Evolutionary conservation across 2,329 filamentous ascomycete genomes (phyloP).

Genomic region (Colletotrichum tofieldiae): DNA sequence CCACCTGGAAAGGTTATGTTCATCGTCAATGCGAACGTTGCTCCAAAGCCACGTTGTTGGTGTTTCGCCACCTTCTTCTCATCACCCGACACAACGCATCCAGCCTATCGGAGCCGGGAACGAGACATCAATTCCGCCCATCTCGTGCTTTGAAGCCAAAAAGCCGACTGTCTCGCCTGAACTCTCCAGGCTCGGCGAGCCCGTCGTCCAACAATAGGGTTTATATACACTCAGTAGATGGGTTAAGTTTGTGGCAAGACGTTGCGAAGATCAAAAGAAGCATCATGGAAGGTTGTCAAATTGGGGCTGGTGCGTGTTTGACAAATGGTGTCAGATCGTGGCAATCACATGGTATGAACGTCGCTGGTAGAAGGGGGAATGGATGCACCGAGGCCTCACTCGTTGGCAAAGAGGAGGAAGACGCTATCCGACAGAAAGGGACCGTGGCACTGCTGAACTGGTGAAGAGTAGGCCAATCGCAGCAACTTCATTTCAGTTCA

Average conservation of each 20-base stretch:
- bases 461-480: background rate
- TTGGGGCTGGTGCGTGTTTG: constrained; percentile 11
- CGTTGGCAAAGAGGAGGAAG: background rate
- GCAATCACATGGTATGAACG: constrained; percentile 4
- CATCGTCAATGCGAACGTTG: constrained; percentile 3
- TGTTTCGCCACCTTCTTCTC: background rate
- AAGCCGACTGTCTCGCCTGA: constrained; percentile 12
- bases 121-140: background rate
- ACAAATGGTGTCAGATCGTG: constrained; percentile 6
- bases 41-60: constrained; percentile 12
- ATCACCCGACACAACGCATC: background rate
- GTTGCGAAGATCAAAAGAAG: constrained; percentile 23
- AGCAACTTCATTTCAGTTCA: background rate
- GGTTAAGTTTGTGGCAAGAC: constrained; percentile 22
- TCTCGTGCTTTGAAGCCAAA: background rate
- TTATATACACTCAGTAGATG: background rate
- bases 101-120: constrained; percentile 10
- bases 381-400: constrained; percentile 1
- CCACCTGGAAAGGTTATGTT: background rate
- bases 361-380: background rate
- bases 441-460: background rate
- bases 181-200: constrained; percentile 9
- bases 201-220: constrained; percentile 19
- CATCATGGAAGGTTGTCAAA: constrained; percentile 26
- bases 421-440: background rate